phyloP scores from a whole-genome alignment of 2,329 filamentous ascomycete species.

The Davidsoniella neocaledoniae region DNA sequence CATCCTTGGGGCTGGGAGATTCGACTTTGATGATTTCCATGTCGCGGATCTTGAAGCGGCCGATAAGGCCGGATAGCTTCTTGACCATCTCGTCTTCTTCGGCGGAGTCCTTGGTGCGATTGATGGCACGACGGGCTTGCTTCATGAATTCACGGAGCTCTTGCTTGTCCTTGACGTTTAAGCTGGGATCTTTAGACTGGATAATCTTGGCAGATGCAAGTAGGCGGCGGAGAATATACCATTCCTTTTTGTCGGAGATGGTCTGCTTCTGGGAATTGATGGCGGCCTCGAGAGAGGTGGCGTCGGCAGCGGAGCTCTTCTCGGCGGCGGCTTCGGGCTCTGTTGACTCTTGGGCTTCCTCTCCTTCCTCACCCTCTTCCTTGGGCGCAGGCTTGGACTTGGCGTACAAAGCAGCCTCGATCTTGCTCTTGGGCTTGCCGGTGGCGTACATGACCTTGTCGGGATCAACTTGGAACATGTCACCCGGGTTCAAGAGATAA shows the following conservation, averaged over 20 bases:
- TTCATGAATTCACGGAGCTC: constrained; percentile 57
- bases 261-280: constrained; percentile 19
- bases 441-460: constrained; percentile 81
- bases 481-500: constrained; percentile 89
- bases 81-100: constrained; percentile 33
- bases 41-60: constrained; percentile 25
- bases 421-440: constrained; percentile 47
- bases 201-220: constrained; percentile 42
- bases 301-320: constrained; percentile 16
- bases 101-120: constrained; percentile 19
- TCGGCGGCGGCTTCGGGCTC: constrained; percentile 18
- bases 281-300: constrained; percentile 17
- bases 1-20: neutral
- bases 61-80: constrained; percentile 35
- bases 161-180: constrained; percentile 58
- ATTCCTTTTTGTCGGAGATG: constrained; percentile 13
- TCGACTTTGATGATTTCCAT: constrained; percentile 11
- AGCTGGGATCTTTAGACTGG: constrained; percentile 24
- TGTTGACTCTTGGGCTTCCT: constrained; percentile 20
- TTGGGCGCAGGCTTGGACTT: constrained; percentile 10
- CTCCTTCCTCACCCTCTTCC: constrained; percentile 16
- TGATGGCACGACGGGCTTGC: constrained; percentile 44
- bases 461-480: constrained; percentile 92
- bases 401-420: constrained; percentile 12
- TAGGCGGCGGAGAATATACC: constrained; percentile 29